phyloP scores from a whole-genome alignment of 2,329 filamentous ascomycete genomes.

The Hortaea sp. region DNA sequence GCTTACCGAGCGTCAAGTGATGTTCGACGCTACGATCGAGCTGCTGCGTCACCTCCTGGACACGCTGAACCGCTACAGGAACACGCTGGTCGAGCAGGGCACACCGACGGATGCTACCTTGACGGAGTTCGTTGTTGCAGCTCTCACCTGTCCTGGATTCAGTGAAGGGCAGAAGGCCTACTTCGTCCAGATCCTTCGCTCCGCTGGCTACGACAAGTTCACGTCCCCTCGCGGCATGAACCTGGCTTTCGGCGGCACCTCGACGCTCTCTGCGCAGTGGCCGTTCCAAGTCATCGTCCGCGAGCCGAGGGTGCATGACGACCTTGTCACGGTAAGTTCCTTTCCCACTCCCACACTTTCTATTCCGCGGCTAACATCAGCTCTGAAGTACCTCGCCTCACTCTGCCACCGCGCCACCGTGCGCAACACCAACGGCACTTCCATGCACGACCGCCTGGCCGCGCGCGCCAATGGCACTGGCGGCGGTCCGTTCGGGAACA shows the following conservation, averaged over 20 bases:
- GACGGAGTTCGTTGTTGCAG: constrained; percentile 23
- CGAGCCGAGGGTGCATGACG: constrained; percentile 10
- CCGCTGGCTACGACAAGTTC: constrained; percentile 12
- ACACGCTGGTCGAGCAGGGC: constrained; percentile 2
- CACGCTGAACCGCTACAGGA: constrained; percentile 9
- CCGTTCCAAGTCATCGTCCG: constrained; percentile 21
- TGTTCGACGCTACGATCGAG: constrained; percentile 31
- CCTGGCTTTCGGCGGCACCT: constrained; percentile 16
- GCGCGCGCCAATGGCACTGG: constrained; percentile 6
- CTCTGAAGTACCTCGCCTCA: constrained; percentile 14
- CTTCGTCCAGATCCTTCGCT: constrained; percentile 9
- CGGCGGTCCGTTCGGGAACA: constrained; percentile 17
- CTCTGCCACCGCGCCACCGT: constrained; percentile 16
- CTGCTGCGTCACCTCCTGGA: constrained; percentile 16
- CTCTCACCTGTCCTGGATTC: constrained; percentile 23
- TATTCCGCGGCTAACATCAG: constrained; percentile 1
- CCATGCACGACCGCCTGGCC: constrained; percentile 10
- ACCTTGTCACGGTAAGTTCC: constrained; percentile 15
- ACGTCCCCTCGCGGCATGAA: constrained; percentile 8
- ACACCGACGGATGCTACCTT: constrained; percentile 18
- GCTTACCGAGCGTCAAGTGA: constrained; percentile 35
- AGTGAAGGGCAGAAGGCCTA: constrained; percentile 22
- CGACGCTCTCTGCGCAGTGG: constrained; percentile 14
- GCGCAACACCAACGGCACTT: background rate
- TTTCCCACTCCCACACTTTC: background rate